Evolutionary conservation across 2,329 filamentous ascomycete genomes (phyloP), one percentile per base, ranked within the genome.

Genomic region (Mycosphaerelloides madeirae): DNA sequence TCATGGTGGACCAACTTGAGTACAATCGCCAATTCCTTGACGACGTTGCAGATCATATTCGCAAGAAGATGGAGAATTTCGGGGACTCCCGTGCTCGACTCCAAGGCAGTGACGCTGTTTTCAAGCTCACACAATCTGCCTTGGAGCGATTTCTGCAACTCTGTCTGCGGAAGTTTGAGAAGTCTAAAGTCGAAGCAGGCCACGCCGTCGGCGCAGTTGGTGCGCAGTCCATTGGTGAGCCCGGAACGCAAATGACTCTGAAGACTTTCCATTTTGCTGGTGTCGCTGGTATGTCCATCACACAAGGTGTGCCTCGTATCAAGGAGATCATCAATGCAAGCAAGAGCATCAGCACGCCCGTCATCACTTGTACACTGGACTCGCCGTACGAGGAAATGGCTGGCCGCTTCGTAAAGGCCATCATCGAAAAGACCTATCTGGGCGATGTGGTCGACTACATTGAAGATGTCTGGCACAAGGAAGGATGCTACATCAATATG

Each of bases 301-400:
- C 93, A 0, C 88, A 96, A 63, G 93, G 93, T 86, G 93, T 98
- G 6, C 93, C 93, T 1, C 91, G 93, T 83, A 98, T 98, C 74
- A 98, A 98, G 71, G 93, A 98, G 75, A 98, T 98, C 56, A 98
- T 98, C 81, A 98, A 98, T 69, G 93, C 93, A 5, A 95, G 89
- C 7, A 95, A 89, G 65, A 74, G 76, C 38, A 98, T 98, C 68
- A 94, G 86, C 65, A 98, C 93, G 0, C 93, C 93, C 0, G 85
- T 98, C 62, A 95, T 98, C 56, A 82, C 80, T 5, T 97, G 93
- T 60, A 84, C 87, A 3, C 75, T 97, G 4, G 77, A 87, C 52
- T 93, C 89, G 61, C 80, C 83, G 48, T 72, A 78, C 43, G 79
- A 84, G 53, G 81, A 93, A 43, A 79, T 83, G 53, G 87, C 85